A percentile compares a stretch with the other conserved stretches of the same genome.
Evolutionary conservation across 768 basidiomycete genomes (phyloP).

Genomic region (Lentinula guzmanii): DNA sequence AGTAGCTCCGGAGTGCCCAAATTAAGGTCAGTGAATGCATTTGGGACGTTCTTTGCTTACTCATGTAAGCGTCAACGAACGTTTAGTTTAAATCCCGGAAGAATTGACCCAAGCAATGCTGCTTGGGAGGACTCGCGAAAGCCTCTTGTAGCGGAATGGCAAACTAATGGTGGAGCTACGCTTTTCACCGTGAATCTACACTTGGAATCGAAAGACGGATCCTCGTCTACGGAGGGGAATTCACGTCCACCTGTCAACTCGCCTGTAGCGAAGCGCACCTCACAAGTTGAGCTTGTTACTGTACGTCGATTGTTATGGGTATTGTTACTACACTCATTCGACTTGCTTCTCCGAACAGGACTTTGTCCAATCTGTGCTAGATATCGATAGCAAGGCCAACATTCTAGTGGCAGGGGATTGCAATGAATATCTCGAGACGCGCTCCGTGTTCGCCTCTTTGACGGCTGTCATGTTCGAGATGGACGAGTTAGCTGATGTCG

Average conservation of each 20-base stretch:
- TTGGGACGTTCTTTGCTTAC: background rate
- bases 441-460: slow-evolving; percentile 43
- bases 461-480: slow-evolving; percentile 36
- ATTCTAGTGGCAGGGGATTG: slow-evolving; percentile 55
- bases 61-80: background rate
- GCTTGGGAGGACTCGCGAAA: slow-evolving; percentile 56
- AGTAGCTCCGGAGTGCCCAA: slow-evolving; percentile 24
- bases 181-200: slow-evolving; percentile 61
- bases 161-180: slow-evolving; percentile 33
- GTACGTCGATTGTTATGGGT: slow-evolving; percentile 20
- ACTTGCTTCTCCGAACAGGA: slow-evolving; percentile 23
- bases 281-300: slow-evolving; percentile 44
- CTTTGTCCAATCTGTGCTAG: slow-evolving; percentile 42
- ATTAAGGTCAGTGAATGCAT: slow-evolving; percentile 20
- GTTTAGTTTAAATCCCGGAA: slow-evolving; percentile 55
- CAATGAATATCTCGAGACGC: slow-evolving; percentile 54
- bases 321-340: background rate
- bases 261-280: slow-evolving; percentile 38
- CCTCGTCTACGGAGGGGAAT: slow-evolving; percentile 48
- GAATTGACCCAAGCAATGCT: slow-evolving; percentile 49
- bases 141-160: slow-evolving; percentile 55
- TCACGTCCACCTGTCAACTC: slow-evolving; percentile 55
- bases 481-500: slow-evolving; percentile 43
- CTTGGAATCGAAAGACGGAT: slow-evolving; percentile 51
- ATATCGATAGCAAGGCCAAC: slow-evolving; percentile 35